phyloP scores from a whole-genome alignment of 495 filamentous ascomycete genomes.

The Penicillium riverlandense region DNA sequence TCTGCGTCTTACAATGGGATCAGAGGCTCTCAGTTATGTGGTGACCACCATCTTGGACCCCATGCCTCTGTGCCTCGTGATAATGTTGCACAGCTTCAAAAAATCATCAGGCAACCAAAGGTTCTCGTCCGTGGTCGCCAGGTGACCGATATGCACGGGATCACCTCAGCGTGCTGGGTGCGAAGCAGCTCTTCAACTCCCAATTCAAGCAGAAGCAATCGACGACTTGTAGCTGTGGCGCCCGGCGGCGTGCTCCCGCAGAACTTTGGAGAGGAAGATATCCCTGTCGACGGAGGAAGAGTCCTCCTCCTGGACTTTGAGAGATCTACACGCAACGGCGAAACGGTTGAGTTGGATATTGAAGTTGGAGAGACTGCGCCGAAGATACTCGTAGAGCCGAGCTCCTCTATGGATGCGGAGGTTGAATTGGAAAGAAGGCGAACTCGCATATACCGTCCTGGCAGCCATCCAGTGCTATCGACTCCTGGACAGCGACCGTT shows the following conservation, averaged over 20 bases:
- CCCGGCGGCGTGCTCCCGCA: conserved; percentile 61
- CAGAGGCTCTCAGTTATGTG: conserved; percentile 7
- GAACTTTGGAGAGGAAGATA: conserved; percentile 61
- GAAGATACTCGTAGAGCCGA: conserved; percentile 65
- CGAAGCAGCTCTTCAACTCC: conserved; percentile 5
- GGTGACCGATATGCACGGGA: conserved; percentile 34
- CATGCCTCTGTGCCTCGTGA: conserved; percentile 9
- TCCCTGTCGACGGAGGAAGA: conserved; percentile 77
- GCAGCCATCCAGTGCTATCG: conserved; percentile 13
- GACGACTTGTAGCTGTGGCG: conserved; percentile 64
- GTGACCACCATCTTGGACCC: conserved; percentile 9
- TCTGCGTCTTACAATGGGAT: neutral
- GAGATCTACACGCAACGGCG: conserved; percentile 49
- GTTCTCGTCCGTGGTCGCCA: conserved; percentile 29
- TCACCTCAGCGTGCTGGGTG: conserved; percentile 38
- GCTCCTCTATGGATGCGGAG: conserved; percentile 70
- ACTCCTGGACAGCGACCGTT: conserved; percentile 8
- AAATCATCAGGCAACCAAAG: conserved; percentile 27
- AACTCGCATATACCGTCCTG: conserved; percentile 42
- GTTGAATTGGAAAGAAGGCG: conserved; percentile 74
- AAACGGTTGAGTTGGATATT: conserved; percentile 50
- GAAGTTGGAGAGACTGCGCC: conserved; percentile 67
- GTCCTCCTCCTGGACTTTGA: conserved; percentile 73
- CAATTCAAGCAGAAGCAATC: conserved; percentile 1
- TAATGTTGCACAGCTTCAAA: conserved; percentile 25